Evolutionary conservation across 2,329 filamentous ascomycete species (phyloP).

Genomic region (Westerdykella ornata): DNA sequence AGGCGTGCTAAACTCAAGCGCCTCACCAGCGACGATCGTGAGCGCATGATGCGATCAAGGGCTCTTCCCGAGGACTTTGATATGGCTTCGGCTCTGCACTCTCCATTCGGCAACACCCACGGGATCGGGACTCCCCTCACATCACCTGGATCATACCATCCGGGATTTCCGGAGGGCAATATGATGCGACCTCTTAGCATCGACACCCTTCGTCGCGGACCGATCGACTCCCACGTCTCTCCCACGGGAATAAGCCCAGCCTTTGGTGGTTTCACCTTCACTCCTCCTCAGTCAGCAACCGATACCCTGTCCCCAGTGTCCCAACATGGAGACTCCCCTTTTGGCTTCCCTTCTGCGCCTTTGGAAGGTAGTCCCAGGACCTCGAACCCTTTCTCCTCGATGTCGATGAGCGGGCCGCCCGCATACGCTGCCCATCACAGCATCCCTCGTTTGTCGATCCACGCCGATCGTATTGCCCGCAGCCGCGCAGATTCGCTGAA

Average conservation of each 20-base stretch:
- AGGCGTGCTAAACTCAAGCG: constrained; percentile 58
- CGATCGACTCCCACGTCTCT: constrained; percentile 60
- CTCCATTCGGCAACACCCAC: constrained; percentile 44
- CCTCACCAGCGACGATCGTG: constrained; percentile 54
- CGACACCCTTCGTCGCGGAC: constrained; percentile 57
- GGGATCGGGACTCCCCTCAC: constrained; percentile 45
- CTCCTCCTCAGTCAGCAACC: constrained; percentile 47
- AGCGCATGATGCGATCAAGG: constrained; percentile 55
- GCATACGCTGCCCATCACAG: constrained; percentile 35
- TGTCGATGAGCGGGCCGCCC: constrained; percentile 27
- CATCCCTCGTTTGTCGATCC: constrained; percentile 40
- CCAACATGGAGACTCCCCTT: constrained; percentile 37
- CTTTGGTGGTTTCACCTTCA: constrained; percentile 61
- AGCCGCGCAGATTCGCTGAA: constrained; percentile 39
- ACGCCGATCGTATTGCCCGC: constrained; percentile 39
- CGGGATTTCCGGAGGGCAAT: constrained; percentile 46
- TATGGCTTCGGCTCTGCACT: constrained; percentile 53
- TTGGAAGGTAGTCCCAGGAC: constrained; percentile 34
- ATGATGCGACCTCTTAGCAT: constrained; percentile 63
- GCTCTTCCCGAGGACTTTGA: constrained; percentile 56
- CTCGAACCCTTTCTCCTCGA: constrained; percentile 35
- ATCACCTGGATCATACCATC: constrained; percentile 39
- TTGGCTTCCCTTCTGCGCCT: constrained; percentile 33
- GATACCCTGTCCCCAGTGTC: constrained; percentile 43
- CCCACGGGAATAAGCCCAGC: constrained; percentile 60